These are phyloP conservation scores for Vachellia pachyceras DNA, from an alignment of 306 rosid genomes.

Conservation along the genomic window DNA sequence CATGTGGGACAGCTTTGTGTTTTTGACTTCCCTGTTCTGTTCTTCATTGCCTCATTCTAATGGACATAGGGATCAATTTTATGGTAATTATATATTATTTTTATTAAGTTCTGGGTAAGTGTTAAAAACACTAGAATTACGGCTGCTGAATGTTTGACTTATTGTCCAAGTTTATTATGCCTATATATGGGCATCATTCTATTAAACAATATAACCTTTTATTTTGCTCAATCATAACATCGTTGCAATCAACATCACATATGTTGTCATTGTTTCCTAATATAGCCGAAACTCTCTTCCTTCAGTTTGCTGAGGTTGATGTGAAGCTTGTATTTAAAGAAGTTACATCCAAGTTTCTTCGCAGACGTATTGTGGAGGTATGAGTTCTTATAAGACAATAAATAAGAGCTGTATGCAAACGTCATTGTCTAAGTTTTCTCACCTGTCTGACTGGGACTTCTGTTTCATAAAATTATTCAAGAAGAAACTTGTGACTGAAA, in stretches of 20 bases:
- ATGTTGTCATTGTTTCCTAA: conserved; percentile 1
- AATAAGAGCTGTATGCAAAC: conserved; percentile 28
- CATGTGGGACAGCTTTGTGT: not conserved
- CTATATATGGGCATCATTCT: not conserved
- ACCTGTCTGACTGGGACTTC: conserved; percentile 19
- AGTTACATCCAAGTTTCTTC: conserved; percentile 77
- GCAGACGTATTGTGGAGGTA: conserved; percentile 98
- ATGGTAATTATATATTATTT: not conserved
- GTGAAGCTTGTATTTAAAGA: conserved; percentile 98
- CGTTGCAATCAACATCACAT: not conserved
- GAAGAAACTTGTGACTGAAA: conserved; percentile 2
- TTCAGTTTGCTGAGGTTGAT: conserved; percentile 91
- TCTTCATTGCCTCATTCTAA: not conserved
- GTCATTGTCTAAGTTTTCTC: conserved; percentile 6
- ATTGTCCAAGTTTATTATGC: not conserved
- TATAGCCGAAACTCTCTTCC: conserved; percentile 15
- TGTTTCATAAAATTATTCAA: not conserved
- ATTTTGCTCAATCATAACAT: not conserved
- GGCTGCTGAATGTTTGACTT: not conserved
- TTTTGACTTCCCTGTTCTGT: not conserved
- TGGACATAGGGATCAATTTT: conserved; percentile 5
- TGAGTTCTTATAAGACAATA: conserved; percentile 33
- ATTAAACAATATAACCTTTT: not conserved
- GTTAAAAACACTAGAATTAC: not conserved
- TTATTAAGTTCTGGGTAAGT: not conserved